Evolutionary conservation across 805 yeast species (phyloP).

Genomic region (Scheffersomyces coipomensis): DNA sequence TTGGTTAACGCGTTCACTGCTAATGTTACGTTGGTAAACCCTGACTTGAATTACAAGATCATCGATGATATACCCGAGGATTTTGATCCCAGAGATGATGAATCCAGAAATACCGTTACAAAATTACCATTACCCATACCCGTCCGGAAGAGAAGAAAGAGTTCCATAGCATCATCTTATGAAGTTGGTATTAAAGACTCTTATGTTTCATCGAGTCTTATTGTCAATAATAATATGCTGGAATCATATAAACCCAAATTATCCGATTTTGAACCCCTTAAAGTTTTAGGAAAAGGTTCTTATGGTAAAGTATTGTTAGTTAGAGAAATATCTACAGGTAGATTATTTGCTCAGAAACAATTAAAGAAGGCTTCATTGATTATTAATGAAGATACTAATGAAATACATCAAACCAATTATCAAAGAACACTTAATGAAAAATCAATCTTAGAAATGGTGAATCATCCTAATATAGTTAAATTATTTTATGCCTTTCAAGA

Average conservation of each 20-base stretch:
- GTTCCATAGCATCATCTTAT: conserved; percentile 31
- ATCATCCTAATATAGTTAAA: conserved; percentile 45
- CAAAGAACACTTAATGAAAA: conserved; percentile 41
- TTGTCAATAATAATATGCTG: conserved; percentile 8
- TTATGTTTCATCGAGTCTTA: conserved; percentile 25
- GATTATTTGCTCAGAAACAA: conserved; percentile 44
- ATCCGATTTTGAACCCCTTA: conserved; percentile 40
- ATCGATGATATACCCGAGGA: conserved; percentile 2
- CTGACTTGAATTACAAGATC: not conserved
- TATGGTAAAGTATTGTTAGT: conserved; percentile 45
- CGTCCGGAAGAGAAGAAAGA: conserved; percentile 15
- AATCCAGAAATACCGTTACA: conserved; percentile 9
- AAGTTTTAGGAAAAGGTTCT: conserved; percentile 43
- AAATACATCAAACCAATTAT: conserved; percentile 30
- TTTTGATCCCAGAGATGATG: conserved; percentile 2
- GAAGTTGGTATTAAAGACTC: conserved; percentile 33
- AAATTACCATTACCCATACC: conserved; percentile 19
- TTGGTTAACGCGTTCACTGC: not conserved
- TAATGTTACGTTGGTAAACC: not conserved
- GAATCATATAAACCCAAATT: conserved; percentile 23
- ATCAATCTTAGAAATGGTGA: conserved; percentile 38
- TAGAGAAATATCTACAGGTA: conserved; percentile 34
- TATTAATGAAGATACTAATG: conserved; percentile 30
- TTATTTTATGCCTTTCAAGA: conserved; percentile 46
- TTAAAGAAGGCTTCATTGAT: conserved; percentile 36